Evolutionary conservation across 495 filamentous ascomycete genomes (phyloP).

Genomic region (Cercophora scortea): DNA sequence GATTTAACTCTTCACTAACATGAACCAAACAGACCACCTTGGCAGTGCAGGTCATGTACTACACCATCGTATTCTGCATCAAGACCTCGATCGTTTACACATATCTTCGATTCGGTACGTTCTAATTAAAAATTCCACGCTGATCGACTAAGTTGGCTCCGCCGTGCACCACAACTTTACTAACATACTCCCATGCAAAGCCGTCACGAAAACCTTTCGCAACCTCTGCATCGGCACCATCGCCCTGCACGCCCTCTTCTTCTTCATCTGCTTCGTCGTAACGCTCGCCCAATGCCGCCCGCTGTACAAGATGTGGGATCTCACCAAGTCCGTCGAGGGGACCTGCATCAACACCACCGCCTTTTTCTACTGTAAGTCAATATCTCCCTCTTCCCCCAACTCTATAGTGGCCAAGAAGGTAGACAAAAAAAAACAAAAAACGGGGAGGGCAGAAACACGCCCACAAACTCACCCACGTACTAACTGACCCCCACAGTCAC

Average conservation of each 20-base stretch:
- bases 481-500: conserved; percentile 24
- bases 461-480: too few relatives aligned
- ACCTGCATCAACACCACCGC: conserved; percentile 41
- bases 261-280: conserved; percentile 25
- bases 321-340: conserved; percentile 23
- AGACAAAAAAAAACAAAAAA: too few relatives aligned
- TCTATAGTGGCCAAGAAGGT: too few relatives aligned
- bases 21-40: conserved; percentile 12
- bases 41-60: conserved; percentile 39
- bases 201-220: conserved; percentile 24
- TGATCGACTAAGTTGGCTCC: too few relatives aligned
- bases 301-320: conserved; percentile 37
- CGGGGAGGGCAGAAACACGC: too few relatives aligned
- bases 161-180: conserved; percentile 2
- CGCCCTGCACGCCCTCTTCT: conserved; percentile 28
- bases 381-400: not conserved
- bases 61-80: conserved; percentile 27
- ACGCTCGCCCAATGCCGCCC: conserved; percentile 39
- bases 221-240: conserved; percentile 25
- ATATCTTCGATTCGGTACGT: conserved; percentile 41
- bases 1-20: not conserved
- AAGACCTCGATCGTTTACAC: conserved; percentile 42
- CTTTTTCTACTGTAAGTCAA: conserved; percentile 40
- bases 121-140: not conserved
- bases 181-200: conserved; percentile 3